These are phyloP conservation scores for Gossypium turneri DNA, from an alignment of 345 rosid species.

Conservation along the genomic window DNA sequence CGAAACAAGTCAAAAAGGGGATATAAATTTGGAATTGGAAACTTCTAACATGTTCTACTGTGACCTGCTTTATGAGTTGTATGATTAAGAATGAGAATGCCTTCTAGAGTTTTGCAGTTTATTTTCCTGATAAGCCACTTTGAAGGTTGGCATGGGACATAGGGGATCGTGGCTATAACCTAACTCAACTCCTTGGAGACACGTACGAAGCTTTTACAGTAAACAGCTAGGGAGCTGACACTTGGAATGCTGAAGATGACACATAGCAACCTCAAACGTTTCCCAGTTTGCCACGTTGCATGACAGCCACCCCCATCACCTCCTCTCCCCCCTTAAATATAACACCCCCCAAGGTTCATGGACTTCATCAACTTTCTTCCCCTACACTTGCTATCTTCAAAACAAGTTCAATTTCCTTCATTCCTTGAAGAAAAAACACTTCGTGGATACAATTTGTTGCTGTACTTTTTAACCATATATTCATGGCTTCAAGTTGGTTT, in stretches of 20 bases:
- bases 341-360: neutral
- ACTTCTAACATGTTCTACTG: neutral
- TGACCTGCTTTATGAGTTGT: neutral
- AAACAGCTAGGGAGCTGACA: constrained; percentile 7
- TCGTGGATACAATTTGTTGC: neutral
- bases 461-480: neutral
- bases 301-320: neutral
- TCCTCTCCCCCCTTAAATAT: neutral
- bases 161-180: neutral
- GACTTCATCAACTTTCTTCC: no score
- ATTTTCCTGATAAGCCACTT: neutral
- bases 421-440: neutral
- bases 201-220: neutral
- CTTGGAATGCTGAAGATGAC: neutral
- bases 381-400: neutral
- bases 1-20: neutral
- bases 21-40: no score
- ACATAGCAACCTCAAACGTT: constrained; percentile 3
- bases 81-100: neutral
- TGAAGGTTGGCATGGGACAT: neutral
- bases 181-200: neutral
- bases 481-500: constrained; percentile 17
- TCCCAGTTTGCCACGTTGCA: constrained; percentile 18
- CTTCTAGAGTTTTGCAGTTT: neutral
- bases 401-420: neutral